phyloP scores from a whole-genome alignment of 495 filamentous ascomycete species.

The Tuber microsphaerosporum region DNA sequence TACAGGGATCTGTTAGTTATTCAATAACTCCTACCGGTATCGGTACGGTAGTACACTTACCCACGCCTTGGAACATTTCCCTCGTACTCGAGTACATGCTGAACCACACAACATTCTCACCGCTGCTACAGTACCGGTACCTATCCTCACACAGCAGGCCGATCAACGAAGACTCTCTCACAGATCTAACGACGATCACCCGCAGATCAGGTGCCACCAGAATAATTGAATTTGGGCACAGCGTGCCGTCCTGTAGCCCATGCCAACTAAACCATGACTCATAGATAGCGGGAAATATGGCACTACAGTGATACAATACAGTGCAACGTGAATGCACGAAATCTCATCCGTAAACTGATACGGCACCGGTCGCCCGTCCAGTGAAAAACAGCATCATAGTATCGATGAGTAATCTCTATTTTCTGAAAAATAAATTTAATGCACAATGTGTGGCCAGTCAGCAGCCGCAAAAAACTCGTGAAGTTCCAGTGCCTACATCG shows the following conservation, averaged over 20 bases:
- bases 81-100: too few relatives aligned
- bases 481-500: too few relatives aligned
- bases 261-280: neutral
- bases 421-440: neutral
- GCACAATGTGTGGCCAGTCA: neutral
- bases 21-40: neutral
- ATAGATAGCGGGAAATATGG: neutral
- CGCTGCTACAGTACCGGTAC: neutral
- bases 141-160: neutral
- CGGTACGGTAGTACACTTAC: neutral
- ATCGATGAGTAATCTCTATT: neutral
- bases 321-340: neutral
- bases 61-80: neutral
- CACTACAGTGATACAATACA: neutral
- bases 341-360: neutral
- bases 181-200: neutral
- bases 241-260: neutral
- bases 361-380: neutral
- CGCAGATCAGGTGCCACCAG: neutral
- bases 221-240: too few relatives aligned
- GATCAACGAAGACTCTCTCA: neutral
- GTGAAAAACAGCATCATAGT: neutral
- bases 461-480: too few relatives aligned
- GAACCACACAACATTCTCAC: neutral
- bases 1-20: neutral